Evolutionary conservation across 2,329 filamentous ascomycete genomes (phyloP).

Genomic region (Cladorrhinum sp.): DNA sequence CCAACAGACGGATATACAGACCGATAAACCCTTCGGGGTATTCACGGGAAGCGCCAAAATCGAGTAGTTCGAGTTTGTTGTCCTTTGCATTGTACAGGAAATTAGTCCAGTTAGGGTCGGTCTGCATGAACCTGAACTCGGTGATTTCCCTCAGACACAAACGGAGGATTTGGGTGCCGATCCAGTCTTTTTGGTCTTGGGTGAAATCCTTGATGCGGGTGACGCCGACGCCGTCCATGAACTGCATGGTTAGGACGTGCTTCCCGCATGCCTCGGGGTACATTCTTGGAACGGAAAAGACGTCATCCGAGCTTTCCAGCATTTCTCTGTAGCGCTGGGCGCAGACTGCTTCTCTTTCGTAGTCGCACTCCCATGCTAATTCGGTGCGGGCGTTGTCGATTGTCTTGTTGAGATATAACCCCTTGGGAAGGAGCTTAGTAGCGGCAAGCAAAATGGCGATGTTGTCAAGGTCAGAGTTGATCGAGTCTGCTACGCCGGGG

Average conservation of each 20-base stretch:
- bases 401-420: constrained; percentile 92
- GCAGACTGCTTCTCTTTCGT: constrained; percentile 81
- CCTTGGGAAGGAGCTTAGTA: constrained; percentile 83
- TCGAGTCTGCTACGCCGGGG: constrained; percentile 90
- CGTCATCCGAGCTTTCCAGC: constrained; percentile 57
- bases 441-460: constrained; percentile 86
- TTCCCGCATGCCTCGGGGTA: constrained; percentile 76
- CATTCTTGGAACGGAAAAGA: constrained; percentile 77
- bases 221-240: constrained; percentile 81
- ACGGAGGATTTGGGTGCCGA: constrained; percentile 88
- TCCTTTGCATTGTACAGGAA: constrained; percentile 80
- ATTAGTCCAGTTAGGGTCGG: constrained; percentile 99
- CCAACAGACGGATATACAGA: constrained; percentile 75
- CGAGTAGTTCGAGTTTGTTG: constrained; percentile 79
- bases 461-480: constrained; percentile 95
- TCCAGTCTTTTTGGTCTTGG: constrained; percentile 89
- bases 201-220: constrained; percentile 73
- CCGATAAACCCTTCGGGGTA: constrained; percentile 77
- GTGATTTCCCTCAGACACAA: constrained; percentile 90
- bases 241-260: constrained; percentile 89
- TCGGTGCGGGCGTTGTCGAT: constrained; percentile 92
- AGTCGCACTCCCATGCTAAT: constrained; percentile 96
- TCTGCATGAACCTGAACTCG: constrained; percentile 98
- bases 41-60: constrained; percentile 90
- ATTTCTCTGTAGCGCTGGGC: constrained; percentile 72